Percentiles rank a stretch among this genome's conserved stretches.
phyloP scores from a whole-genome alignment of 345 rosid genomes.

The Trapa incisa region DNA sequence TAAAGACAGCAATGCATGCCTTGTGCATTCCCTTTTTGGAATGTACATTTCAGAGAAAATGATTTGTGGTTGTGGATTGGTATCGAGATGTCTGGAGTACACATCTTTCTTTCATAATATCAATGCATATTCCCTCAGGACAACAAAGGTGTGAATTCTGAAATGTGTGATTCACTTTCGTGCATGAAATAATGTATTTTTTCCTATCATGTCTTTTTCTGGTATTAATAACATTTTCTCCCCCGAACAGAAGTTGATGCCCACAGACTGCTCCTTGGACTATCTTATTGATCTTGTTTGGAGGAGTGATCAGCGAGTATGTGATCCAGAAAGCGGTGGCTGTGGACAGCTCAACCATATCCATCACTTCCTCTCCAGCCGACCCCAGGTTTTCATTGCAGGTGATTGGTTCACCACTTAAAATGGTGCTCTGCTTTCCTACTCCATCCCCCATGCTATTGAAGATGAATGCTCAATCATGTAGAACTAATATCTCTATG shows the following conservation, averaged over 20 bases:
- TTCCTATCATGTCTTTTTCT: not conserved
- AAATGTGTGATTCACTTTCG: not conserved
- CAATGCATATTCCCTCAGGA: constrained; percentile 81
- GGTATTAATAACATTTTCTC: not conserved
- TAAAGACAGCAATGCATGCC: constrained; percentile 54
- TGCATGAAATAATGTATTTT: not conserved
- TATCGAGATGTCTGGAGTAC: constrained; percentile 77
- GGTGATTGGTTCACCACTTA: constrained; percentile 26
- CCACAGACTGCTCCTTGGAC: constrained; percentile 59
- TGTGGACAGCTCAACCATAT: constrained; percentile 78
- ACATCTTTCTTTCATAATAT: constrained; percentile 85
- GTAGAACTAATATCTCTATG: too few species aligned
- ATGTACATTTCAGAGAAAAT: constrained; percentile 69
- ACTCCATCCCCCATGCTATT: too few species aligned
- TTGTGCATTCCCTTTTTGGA: constrained; percentile 83
- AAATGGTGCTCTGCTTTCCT: not conserved
- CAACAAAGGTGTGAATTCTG: constrained; percentile 44
- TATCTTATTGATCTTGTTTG: constrained; percentile 65
- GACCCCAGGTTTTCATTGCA: constrained; percentile 69
- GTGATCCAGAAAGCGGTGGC: constrained; percentile 75
- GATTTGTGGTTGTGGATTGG: constrained; percentile 60
- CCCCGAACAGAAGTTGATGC: constrained; percentile 40
- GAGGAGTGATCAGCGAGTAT: constrained; percentile 79
- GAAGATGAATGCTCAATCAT: too few species aligned
- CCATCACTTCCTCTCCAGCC: constrained; percentile 59